These are phyloP conservation scores for Nemania bipapillata DNA, from an alignment of 2,329 filamentous ascomycete genomes.

Conservation along the genomic window DNA sequence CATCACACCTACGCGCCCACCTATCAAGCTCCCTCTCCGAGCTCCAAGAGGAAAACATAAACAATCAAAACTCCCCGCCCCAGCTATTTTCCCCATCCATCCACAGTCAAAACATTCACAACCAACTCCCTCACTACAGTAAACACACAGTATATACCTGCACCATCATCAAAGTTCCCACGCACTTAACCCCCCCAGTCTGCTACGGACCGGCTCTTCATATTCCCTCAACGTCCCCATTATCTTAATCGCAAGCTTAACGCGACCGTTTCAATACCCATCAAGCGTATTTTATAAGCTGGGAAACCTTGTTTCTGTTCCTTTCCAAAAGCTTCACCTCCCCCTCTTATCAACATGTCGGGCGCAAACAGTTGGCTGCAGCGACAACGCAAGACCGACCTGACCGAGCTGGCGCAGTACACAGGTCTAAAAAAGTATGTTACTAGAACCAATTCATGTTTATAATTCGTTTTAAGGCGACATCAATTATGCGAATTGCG, in stretches of 20 bases:
- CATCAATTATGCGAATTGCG: background rate
- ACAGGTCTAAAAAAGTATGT: slow-evolving; percentile 79
- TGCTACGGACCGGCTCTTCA: slow-evolving; percentile 41
- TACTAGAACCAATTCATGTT: slow-evolving; percentile 27
- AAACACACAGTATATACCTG: slow-evolving; percentile 34
- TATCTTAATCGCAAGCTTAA: slow-evolving; percentile 50
- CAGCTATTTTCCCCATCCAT: slow-evolving; percentile 29
- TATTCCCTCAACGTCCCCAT: slow-evolving; percentile 40
- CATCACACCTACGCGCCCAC: slow-evolving; percentile 21
- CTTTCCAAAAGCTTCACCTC: slow-evolving; percentile 40
- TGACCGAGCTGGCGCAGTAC: slow-evolving; percentile 76
- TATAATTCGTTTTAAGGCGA: slow-evolving; percentile 1
- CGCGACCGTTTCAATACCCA: slow-evolving; percentile 50
- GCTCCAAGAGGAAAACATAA: slow-evolving; percentile 39
- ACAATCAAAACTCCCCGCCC: slow-evolving; percentile 32
- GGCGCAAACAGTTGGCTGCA: slow-evolving; percentile 76
- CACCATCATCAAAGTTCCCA: slow-evolving; percentile 14
- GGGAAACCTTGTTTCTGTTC: slow-evolving; percentile 5
- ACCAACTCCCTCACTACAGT: slow-evolving; percentile 12
- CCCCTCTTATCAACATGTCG: slow-evolving; percentile 65
- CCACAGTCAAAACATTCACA: slow-evolving; percentile 36
- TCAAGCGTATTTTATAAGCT: slow-evolving; percentile 30
- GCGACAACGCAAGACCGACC: slow-evolving; percentile 83
- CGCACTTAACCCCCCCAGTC: slow-evolving; percentile 25
- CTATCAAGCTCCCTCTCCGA: slow-evolving; percentile 25